phyloP scores from a whole-genome alignment of 2,329 filamentous ascomycete genomes.

The Colletotrichum lupini region DNA sequence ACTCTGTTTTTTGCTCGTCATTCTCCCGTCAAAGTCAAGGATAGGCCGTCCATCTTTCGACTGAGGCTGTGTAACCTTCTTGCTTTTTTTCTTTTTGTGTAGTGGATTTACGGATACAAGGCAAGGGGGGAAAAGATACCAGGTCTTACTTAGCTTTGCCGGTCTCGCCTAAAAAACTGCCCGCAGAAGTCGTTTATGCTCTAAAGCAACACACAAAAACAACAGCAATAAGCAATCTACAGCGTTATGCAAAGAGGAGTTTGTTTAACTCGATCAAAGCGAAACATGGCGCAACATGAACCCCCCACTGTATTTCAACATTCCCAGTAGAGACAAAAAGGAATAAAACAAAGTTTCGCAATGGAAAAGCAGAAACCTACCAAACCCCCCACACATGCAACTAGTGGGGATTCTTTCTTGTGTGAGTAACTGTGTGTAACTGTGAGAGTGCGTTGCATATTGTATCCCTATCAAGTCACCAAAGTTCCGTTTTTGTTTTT shows the following conservation, averaged over 20 bases:
- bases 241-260: conserved; percentile 2
- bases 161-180: background rate
- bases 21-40: conserved; percentile 7
- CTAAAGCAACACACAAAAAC: background rate
- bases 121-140: background rate
- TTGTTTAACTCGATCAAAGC: background rate
- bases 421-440: background rate
- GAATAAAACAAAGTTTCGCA: background rate
- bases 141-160: background rate
- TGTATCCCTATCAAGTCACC: background rate
- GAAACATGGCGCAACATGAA: conserved; percentile 1
- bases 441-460: background rate
- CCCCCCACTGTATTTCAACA: background rate
- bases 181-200: background rate
- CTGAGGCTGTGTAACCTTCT: background rate
- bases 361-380: background rate
- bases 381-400: background rate
- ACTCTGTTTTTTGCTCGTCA: background rate
- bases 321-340: background rate
- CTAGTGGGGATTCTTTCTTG: background rate
- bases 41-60: conserved; percentile 7
- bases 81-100: background rate
- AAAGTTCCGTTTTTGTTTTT: background rate
- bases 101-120: background rate
- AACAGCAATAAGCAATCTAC: conserved; percentile 13